Evolutionary conservation across 768 basidiomycete genomes (phyloP), one percentile per base, ranked within the genome.

Genomic region (Tricholoma sp.): DNA sequence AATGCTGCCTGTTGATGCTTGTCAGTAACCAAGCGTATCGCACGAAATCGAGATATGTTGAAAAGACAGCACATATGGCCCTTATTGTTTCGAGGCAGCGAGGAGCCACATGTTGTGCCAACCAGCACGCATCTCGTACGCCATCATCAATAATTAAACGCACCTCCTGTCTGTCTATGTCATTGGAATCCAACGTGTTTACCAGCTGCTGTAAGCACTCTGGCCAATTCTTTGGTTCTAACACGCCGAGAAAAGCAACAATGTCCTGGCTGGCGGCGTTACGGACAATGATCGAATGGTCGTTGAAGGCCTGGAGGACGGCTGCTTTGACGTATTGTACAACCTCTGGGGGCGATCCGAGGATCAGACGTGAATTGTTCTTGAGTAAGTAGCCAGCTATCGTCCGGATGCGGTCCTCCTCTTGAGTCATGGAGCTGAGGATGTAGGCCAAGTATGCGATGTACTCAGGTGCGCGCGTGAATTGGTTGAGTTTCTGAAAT

Each of bases 381-480:
- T 99, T 99, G 72, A 99, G 84, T 20, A 98, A 79, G 65, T 98
- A 91, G 42, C 96, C 96, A 24, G 96, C 95, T 75, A 98, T 95
- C 57, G 92, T 91, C 52, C 96, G 85, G 70, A 96, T 93, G 50
- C 90, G 88, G 68, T 93, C 94, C 67, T 94, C 89, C 74, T 98
- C 94, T 58, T 83, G 78, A 1, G 86, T 79, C 77, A 91, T 74
- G 45, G 80, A 78, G 56, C 88, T 85, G 60, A 98, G 84, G 75
- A 98, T 94, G 70, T 95, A 91, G 18, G 90, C 90, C 60, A 99
- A 86, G 81, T 99, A 98, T 56, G 89, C 94, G 58, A 94, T 87
- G 71, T 97, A 98, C 71, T 97, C 94, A 47, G 94, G 91, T 60
- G 88, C 86, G 65, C 86, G 85, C 67, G 91, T 88, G 72, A 91